Evolutionary conservation across 169 alveolate genomes (phyloP), one percentile per base, ranked within the genome.

Genomic region (Plasmodium vivax): DNA sequence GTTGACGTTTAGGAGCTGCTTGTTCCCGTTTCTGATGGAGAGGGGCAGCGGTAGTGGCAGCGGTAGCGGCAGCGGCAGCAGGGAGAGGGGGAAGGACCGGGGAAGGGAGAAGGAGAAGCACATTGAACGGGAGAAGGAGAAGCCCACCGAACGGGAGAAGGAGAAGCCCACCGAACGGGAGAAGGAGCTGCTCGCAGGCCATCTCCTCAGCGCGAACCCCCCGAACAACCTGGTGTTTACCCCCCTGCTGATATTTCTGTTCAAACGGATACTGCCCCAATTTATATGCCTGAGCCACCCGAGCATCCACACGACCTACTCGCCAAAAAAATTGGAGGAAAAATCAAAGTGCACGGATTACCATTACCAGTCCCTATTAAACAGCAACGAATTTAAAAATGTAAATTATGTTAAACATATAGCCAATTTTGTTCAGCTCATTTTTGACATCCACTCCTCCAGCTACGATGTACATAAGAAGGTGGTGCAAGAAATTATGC

Each of bases 281-380:
- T 82, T 92, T 41, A 82, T 92, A 68, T 92, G 95, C 79, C 32
- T 92, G 4, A 92, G 92, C 51, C 84, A 92, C 56, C 95, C 95
- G 19, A 23, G 51, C 10, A 58, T 92, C 30, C 77, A 74, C 83
- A 92, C 85, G 16, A 30, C 84, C 3, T 92, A 82, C 34, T 71
- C 95, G 9, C 16, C 41, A 7, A 72, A 45, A 23, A 71, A 72
- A 23, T 71, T 82, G 54, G 74, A 75, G 56, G 83, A 90, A 68
- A 80, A 90, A 32, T 80, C 72, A 23, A 56, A 56, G 47, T 62
- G 32, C 51, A 45, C 83, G 41, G 84, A 90, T 56, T 27, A 62
- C 32, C 83, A 80, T 36, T 47, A 90, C 14, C 43, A 79, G 12
- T 74, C 77, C 3, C 12, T 68, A 2, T 16, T 90, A 90, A 79